These are phyloP conservation scores for Zygosaccharomyces rouxii DNA, from an alignment of 805 yeast genomes.

Conservation along the genomic window DNA sequence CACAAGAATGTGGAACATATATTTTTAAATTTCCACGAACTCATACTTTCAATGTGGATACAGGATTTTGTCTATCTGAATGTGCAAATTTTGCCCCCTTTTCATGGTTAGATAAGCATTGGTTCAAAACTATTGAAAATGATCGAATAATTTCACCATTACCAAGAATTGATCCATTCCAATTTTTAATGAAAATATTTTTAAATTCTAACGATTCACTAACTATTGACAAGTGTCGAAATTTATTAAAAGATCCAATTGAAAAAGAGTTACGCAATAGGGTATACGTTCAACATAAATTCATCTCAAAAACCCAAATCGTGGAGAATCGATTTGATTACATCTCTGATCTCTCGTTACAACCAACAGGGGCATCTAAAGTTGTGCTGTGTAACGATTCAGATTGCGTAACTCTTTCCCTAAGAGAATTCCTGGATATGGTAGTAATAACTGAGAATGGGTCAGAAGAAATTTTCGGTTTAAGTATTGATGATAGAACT, in stretches of 20 bases:
- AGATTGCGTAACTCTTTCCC: constrained; percentile 34
- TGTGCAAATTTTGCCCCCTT: constrained; percentile 52
- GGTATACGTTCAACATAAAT: constrained; percentile 31
- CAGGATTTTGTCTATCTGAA: constrained; percentile 56
- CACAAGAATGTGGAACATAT: constrained; percentile 61
- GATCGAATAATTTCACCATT: constrained; percentile 39
- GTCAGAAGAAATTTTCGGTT: not conserved
- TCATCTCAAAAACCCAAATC: constrained; percentile 33
- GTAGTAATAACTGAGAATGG: not conserved
- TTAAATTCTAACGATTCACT: constrained; percentile 38
- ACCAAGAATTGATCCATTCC: constrained; percentile 51
- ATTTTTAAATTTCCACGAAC: constrained; percentile 54
- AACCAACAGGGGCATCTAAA: constrained; percentile 51
- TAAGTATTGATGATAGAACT: constrained; percentile 8
- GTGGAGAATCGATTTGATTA: constrained; percentile 38
- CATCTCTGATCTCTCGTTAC: constrained; percentile 52
- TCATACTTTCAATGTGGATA: constrained; percentile 47
- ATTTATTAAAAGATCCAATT: constrained; percentile 35
- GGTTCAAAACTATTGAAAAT: constrained; percentile 49
- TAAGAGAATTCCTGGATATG: constrained; percentile 23
- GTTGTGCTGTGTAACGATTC: constrained; percentile 38
- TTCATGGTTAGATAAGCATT: constrained; percentile 50
- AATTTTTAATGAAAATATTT: constrained; percentile 45
- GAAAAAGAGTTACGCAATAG: constrained; percentile 44
- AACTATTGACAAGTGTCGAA: constrained; percentile 35